Evolutionary conservation across 2,329 filamentous ascomycete genomes (phyloP).

Genomic region (Acrocalymma vagum): DNA sequence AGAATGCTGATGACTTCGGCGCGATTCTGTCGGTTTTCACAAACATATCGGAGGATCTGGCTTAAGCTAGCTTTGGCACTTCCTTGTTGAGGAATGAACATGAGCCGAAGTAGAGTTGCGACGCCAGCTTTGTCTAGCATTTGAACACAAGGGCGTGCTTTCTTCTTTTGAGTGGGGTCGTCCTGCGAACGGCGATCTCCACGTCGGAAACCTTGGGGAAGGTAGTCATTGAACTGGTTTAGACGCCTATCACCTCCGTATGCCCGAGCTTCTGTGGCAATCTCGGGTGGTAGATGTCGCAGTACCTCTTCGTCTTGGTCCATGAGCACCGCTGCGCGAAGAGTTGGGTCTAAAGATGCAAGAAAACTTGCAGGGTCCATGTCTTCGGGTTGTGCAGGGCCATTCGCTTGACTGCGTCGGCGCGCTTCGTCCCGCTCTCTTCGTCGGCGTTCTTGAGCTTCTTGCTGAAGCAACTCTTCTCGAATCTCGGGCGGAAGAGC

Average conservation of each 20-base stretch:
- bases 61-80: slow-evolving; percentile 86
- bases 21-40: slow-evolving; percentile 94
- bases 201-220: slow-evolving; percentile 33
- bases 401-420: slow-evolving; percentile 66
- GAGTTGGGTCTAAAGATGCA: slow-evolving; percentile 82
- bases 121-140: slow-evolving; percentile 97
- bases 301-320: slow-evolving; percentile 92
- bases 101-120: slow-evolving; percentile 93
- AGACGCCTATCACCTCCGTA: slow-evolving; percentile 65
- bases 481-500: slow-evolving; percentile 91
- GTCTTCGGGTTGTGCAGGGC: slow-evolving; percentile 70
- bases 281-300: slow-evolving; percentile 81
- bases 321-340: slow-evolving; percentile 86
- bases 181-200: slow-evolving; percentile 51
- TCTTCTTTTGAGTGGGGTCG: slow-evolving; percentile 67
- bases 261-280: slow-evolving; percentile 85
- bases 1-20: slow-evolving; percentile 93
- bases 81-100: slow-evolving; percentile 95
- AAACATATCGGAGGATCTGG: slow-evolving; percentile 88
- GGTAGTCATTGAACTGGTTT: slow-evolving; percentile 59
- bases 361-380: slow-evolving; percentile 95
- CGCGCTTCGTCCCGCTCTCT: slow-evolving; percentile 84
- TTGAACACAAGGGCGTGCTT: slow-evolving; percentile 81
- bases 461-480: slow-evolving; percentile 88
- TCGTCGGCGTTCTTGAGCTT: slow-evolving; percentile 86